Evolutionary conservation across 331 rosid genomes (phyloP), one percentile per base, ranked within the genome.

Genomic region (Phaseolus coccineus): DNA sequence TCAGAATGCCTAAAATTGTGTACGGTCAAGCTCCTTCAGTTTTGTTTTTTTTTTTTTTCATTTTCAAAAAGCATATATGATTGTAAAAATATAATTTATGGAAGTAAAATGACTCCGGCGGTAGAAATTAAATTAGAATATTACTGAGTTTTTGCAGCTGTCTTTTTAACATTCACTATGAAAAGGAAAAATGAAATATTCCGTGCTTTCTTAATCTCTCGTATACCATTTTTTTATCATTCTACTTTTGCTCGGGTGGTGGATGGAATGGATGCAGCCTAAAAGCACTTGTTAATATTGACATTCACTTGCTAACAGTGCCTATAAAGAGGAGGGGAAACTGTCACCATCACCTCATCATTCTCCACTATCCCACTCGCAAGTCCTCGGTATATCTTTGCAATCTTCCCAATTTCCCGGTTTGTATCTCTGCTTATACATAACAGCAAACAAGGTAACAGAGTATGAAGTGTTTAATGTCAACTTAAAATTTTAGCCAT

Each of bases 301-400:
- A 46, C 1, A 46, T 15, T 46, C 51, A 46, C 51, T 46, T 46
- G 51, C 12, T 0, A 11, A 46, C 51, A 12, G 13, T 46, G 51
- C 51, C 51, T 46, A 55, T 55, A 8, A 56, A 25, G 11, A 16
- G 63, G 33, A 10, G 33, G 25, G 2, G 0, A 13, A 48, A 11
- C 27, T 33, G 19, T 30, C 59, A 50, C 56, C 27, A 71, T 78
- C 90, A 91, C 97, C 98, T 87, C 82, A 59, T 93, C 98, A 74
- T 85, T 83, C 76, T 82, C 83, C 77, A 93, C 39, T 83, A 91
- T 83, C 74, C 96, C 97, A 77, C 87, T 88, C 35, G 79, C 93
- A 71, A 89, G 93, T 55, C 96, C 99, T 50, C 94, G 87, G 68
- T 93, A 93, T 64, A 93, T 74, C 87, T 93, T 95, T 31, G 87